These are phyloP conservation scores for Pseudopyrenochaeta lycopersici DNA, from an alignment of 2,329 filamentous ascomycete genomes.

Conservation along the genomic window DNA sequence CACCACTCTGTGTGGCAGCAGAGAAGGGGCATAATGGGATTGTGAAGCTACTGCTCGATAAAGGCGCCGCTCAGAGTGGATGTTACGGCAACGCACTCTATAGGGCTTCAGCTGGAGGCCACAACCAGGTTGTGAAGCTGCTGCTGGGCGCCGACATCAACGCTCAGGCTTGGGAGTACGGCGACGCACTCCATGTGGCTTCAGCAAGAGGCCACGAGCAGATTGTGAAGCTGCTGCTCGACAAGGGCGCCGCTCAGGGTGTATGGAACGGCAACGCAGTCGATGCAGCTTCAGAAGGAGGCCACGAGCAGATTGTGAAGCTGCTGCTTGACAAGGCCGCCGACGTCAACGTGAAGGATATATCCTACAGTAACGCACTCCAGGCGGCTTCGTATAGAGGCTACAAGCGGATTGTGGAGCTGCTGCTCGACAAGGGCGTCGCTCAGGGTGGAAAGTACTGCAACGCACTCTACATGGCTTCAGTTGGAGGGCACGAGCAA, in stretches of 20 bases:
- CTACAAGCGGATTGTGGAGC: neutral
- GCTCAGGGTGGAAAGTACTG: neutral
- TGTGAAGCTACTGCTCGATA: slow-evolving; percentile 22
- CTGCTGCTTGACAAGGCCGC: neutral
- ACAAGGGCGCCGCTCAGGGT: neutral
- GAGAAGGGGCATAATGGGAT: slow-evolving; percentile 13
- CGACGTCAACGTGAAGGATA: neutral
- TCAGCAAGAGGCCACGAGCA: neutral
- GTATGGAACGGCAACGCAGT: neutral
- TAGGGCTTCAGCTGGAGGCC: neutral
- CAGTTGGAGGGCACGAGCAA: neutral
- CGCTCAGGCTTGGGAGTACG: neutral
- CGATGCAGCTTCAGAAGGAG: neutral
- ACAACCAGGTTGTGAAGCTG: neutral
- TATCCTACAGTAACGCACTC: neutral
- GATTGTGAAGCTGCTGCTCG: neutral
- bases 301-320: neutral
- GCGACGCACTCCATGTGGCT: neutral
- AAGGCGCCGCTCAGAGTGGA: slow-evolving; percentile 14
- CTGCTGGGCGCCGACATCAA: neutral
- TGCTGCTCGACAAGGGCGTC: neutral
- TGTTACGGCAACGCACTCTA: neutral
- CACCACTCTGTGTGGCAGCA: slow-evolving; percentile 2
- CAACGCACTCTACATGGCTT: neutral
- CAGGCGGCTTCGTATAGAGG: neutral